A percentile compares a stretch with the other conserved stretches of the same genome.
Evolutionary conservation across 176 grass and related monocot species (phyloP).

Genomic region (Oryza coarctata): DNA sequence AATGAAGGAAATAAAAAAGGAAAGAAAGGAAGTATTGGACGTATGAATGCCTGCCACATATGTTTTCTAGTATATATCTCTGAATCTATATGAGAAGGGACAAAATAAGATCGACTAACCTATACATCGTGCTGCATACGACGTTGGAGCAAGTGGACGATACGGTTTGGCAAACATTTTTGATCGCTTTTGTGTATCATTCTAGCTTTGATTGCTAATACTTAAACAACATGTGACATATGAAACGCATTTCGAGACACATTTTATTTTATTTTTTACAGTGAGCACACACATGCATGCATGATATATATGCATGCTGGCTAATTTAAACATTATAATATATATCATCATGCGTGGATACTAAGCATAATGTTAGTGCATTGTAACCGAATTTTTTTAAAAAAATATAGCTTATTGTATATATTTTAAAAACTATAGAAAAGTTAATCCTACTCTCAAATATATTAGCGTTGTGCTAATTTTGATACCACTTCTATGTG

Average conservation of each 20-base stretch:
- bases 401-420: too few species aligned
- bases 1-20: background rate
- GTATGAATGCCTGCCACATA: background rate
- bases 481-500: too few species aligned
- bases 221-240: background rate
- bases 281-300: background rate
- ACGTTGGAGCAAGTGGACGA: background rate
- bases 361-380: too few species aligned
- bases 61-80: background rate
- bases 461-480: too few species aligned
- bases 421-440: too few species aligned
- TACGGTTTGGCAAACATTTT: background rate
- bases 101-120: constrained; percentile 13
- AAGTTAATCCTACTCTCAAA: too few species aligned
- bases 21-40: background rate
- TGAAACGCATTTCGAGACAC: background rate
- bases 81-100: background rate
- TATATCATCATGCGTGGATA: too few species aligned
- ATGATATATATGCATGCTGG: background rate
- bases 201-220: background rate
- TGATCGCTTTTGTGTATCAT: background rate
- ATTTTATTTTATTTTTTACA: background rate
- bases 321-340: background rate
- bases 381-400: too few species aligned
- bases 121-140: background rate